phyloP scores from a whole-genome alignment of 108 stramenopile species.

The Mediolabrus comicus region DNA sequence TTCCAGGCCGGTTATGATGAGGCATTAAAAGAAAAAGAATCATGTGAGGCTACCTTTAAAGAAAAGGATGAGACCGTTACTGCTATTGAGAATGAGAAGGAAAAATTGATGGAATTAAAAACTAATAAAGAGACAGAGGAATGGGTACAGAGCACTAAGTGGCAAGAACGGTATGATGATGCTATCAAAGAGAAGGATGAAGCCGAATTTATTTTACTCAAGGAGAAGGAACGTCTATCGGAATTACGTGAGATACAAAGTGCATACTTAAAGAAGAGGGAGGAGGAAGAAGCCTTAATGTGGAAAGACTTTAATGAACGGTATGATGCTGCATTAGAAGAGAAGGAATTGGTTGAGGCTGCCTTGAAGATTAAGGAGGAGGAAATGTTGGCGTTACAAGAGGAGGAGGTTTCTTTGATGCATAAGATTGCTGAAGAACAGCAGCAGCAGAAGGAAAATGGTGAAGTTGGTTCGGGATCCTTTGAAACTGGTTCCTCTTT shows the following conservation, averaged over 20 bases:
- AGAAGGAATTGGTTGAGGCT: neutral
- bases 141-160: neutral
- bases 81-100: neutral
- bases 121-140: neutral
- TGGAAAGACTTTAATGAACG: neutral
- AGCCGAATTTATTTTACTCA: neutral
- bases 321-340: conserved; percentile 2
- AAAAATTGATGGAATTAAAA: neutral
- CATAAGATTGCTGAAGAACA: too few relatives aligned
- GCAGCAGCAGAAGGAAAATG: too few relatives aligned
- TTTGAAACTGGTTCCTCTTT: too few relatives aligned
- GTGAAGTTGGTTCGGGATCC: too few relatives aligned
- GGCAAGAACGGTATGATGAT: neutral
- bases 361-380: neutral
- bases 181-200: neutral
- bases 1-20: neutral
- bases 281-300: neutral
- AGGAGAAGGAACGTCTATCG: neutral
- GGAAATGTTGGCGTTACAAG: neutral
- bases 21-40: neutral
- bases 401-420: neutral
- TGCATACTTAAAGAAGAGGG: neutral
- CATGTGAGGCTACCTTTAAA: neutral
- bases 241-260: neutral
- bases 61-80: neutral